Percentiles rank a stretch among this genome's conserved stretches.
Evolutionary conservation across 768 basidiomycete genomes (phyloP).

Genomic region (Russula virescens): DNA sequence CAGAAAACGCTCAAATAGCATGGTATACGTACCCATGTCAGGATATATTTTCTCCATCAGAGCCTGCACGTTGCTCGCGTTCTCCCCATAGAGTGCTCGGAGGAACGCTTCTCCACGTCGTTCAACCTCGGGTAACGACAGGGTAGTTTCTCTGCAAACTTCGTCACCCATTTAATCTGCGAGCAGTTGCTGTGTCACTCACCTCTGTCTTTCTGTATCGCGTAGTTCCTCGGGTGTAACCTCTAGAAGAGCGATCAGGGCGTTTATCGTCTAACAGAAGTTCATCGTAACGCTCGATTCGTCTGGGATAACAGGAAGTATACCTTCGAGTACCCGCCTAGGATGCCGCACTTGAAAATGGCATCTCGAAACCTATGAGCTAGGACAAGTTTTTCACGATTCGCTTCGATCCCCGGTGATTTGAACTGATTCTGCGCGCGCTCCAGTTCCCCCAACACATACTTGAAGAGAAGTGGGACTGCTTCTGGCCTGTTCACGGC

Average conservation of each 20-base stretch:
- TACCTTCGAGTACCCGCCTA: constrained; percentile 57
- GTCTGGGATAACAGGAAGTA: not conserved
- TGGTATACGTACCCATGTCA: constrained; percentile 48
- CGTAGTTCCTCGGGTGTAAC: constrained; percentile 47
- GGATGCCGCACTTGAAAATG: constrained; percentile 55
- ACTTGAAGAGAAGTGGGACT: constrained; percentile 49
- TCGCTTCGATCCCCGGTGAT: constrained; percentile 19
- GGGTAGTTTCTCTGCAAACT: constrained; percentile 35
- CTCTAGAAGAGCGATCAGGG: constrained; percentile 45
- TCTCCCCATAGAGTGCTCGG: constrained; percentile 49
- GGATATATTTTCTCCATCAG: constrained; percentile 51
- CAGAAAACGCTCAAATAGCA: not conserved
- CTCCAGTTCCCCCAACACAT: constrained; percentile 43
- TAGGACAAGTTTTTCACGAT: constrained; percentile 38
- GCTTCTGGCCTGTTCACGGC: constrained; percentile 55
- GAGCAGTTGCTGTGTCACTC: constrained; percentile 2
- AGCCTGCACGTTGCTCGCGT: constrained; percentile 41
- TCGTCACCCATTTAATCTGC: not conserved
- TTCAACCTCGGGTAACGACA: constrained; percentile 41
- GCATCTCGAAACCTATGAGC: constrained; percentile 56
- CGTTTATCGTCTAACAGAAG: constrained; percentile 49
- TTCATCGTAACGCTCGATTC: not conserved
- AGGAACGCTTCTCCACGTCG: constrained; percentile 42
- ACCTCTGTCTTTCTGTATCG: constrained; percentile 47
- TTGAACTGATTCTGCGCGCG: constrained; percentile 24